phyloP scores from a whole-genome alignment of 2,329 filamentous ascomycete genomes.

The Sporothrix brasiliensis region DNA sequence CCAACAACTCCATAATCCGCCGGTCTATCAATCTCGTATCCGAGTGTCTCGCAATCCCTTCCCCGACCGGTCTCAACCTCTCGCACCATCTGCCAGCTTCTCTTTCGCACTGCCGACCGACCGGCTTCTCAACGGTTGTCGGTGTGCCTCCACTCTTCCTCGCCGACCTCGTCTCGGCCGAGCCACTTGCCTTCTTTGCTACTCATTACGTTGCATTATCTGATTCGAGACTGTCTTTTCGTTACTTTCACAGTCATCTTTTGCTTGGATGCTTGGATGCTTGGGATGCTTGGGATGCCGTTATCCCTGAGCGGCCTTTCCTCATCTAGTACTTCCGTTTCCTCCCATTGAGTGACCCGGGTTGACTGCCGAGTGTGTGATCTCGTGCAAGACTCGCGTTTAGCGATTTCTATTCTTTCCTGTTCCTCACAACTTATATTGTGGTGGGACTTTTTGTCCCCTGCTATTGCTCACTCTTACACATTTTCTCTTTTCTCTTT shows the following conservation, averaged over 20 bases:
- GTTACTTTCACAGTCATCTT: conserved; percentile 7
- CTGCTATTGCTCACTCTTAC: background rate
- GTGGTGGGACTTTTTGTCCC: conserved; percentile 1
- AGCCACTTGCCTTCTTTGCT: background rate
- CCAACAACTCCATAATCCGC: conserved; percentile 16
- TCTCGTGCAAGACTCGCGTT: conserved; percentile 14
- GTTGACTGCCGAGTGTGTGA: background rate
- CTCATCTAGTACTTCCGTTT: conserved; percentile 6
- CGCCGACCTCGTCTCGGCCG: conserved; percentile 7
- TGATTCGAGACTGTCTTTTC: background rate
- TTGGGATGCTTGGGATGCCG: background rate
- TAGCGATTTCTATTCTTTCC: background rate
- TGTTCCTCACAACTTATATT: background rate
- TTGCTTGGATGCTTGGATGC: background rate
- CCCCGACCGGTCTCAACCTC: conserved; percentile 10
- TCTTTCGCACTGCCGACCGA: conserved; percentile 2
- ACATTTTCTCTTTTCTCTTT: background rate
- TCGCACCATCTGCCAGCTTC: conserved; percentile 1
- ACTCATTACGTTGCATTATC: background rate
- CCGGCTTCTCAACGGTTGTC: conserved; percentile 14
- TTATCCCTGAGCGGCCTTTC: conserved; percentile 19
- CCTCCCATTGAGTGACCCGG: background rate
- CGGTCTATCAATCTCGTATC: conserved; percentile 6
- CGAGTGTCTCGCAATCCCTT: background rate
- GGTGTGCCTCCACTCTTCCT: background rate